phyloP scores from a whole-genome alignment of 1,284 basidiomycete species.

The Microbotryum silenes-acaulis region DNA sequence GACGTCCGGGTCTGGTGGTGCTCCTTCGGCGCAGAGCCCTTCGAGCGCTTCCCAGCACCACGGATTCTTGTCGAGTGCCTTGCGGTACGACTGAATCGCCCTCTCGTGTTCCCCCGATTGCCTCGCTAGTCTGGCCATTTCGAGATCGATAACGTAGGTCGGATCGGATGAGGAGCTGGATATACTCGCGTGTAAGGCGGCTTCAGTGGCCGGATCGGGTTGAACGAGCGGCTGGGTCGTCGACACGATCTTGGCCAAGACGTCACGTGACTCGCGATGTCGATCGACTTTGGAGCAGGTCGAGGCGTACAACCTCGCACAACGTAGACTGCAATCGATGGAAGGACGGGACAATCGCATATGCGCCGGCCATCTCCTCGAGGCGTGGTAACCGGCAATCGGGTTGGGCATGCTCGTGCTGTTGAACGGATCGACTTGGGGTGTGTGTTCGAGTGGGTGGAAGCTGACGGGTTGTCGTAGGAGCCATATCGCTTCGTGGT shows the following conservation, averaged over 20 bases:
- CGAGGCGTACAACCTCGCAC: slow-evolving; percentile 34
- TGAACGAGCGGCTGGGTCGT: slow-evolving; percentile 10
- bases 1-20: slow-evolving; percentile 36
- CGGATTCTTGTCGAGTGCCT: slow-evolving; percentile 65
- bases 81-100: slow-evolving; percentile 61
- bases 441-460: slow-evolving; percentile 1
- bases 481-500: slow-evolving; percentile 30
- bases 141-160: slow-evolving; percentile 20
- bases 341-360: slow-evolving; percentile 28
- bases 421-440: slow-evolving; percentile 8
- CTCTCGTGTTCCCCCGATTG: slow-evolving; percentile 65
- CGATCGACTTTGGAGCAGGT: slow-evolving; percentile 27
- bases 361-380: slow-evolving; percentile 2
- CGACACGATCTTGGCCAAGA: slow-evolving; percentile 15
- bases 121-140: slow-evolving; percentile 49
- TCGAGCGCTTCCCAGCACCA: slow-evolving; percentile 91
- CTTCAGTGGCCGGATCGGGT: not conserved
- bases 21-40: slow-evolving; percentile 74
- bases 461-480: slow-evolving; percentile 29
- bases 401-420: not conserved
- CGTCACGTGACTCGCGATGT: slow-evolving; percentile 34
- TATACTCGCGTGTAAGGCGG: not conserved
- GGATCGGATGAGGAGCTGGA: slow-evolving; percentile 1
- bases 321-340: slow-evolving; percentile 30
- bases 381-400: not conserved